Evolutionary conservation across 441 rosid genomes (phyloP).

Genomic region (Gossypium gossypioides): DNA sequence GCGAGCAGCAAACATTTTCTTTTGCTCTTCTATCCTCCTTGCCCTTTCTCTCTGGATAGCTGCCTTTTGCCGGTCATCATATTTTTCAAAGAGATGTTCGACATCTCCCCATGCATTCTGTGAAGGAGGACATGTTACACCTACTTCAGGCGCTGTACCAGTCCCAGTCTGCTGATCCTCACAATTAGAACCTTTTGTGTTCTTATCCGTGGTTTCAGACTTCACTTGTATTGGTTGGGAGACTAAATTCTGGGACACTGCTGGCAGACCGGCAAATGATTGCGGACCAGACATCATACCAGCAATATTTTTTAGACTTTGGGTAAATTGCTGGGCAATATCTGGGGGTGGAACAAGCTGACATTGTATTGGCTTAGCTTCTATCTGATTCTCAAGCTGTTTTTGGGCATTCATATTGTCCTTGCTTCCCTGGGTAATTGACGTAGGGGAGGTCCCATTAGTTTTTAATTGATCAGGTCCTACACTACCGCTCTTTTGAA

Average conservation of each 20-base stretch:
- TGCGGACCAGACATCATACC: constrained; percentile 55
- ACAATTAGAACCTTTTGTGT: constrained; percentile 25
- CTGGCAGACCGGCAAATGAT: constrained; percentile 29
- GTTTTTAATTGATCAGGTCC: constrained; percentile 47
- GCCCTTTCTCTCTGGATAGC: constrained; percentile 91
- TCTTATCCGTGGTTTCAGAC: constrained; percentile 26
- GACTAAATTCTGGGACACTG: constrained; percentile 31
- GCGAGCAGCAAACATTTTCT: constrained; percentile 73
- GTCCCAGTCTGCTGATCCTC: constrained; percentile 29
- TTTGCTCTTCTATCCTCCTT: constrained; percentile 89
- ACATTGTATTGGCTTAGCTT: constrained; percentile 27
- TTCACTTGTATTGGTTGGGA: constrained; percentile 32
- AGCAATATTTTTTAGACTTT: constrained; percentile 56
- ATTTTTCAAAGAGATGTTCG: constrained; percentile 82
- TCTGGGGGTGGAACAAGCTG: constrained; percentile 40
- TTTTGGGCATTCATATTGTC: constrained; percentile 26
- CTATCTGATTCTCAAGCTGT: constrained; percentile 31
- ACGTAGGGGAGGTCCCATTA: constrained; percentile 21
- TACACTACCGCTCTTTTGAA: constrained; percentile 44
- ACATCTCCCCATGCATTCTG: constrained; percentile 79
- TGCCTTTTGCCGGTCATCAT: constrained; percentile 77
- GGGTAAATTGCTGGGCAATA: constrained; percentile 51
- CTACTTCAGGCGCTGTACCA: constrained; percentile 30
- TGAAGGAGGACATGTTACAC: constrained; percentile 35
- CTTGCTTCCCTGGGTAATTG: constrained; percentile 24